Evolutionary conservation across 768 basidiomycete species (phyloP).

Genomic region (Leccinum olivaceopallidum): DNA sequence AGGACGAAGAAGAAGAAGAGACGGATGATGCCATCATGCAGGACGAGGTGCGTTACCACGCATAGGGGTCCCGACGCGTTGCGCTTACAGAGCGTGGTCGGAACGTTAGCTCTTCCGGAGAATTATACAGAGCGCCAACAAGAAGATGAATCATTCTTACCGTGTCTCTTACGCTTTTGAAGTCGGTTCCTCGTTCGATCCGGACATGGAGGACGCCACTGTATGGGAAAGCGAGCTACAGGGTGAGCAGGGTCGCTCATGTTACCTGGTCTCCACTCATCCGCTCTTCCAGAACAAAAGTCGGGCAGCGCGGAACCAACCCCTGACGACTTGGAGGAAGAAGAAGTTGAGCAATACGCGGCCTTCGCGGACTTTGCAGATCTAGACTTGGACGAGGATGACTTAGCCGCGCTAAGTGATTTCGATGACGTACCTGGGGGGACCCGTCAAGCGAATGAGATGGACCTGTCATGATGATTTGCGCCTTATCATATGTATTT

Average conservation of each 20-base stretch:
- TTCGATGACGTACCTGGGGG: constrained; percentile 16
- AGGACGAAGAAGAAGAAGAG: constrained; percentile 52
- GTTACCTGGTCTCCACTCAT: constrained; percentile 5
- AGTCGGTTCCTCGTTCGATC: constrained; percentile 78
- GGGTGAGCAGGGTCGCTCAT: constrained; percentile 32
- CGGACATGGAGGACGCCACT: constrained; percentile 61
- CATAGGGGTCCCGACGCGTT: constrained; percentile 2
- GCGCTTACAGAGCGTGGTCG: constrained; percentile 10
- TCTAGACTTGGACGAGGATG: constrained; percentile 28
- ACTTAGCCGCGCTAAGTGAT: constrained; percentile 22
- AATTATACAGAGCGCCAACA: constrained; percentile 56
- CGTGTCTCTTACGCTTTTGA: constrained; percentile 64
- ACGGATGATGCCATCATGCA: constrained; percentile 60
- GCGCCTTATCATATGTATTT: background rate
- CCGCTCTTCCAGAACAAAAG: constrained; percentile 1
- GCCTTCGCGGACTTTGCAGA: constrained; percentile 50
- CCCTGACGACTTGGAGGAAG: constrained; percentile 53
- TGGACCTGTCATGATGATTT: constrained; percentile 28
- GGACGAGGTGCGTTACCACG: constrained; percentile 48
- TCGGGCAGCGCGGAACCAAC: constrained; percentile 24
- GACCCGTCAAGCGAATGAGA: constrained; percentile 15
- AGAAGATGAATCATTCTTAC: constrained; percentile 53
- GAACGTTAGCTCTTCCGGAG: constrained; percentile 59
- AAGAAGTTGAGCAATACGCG: constrained; percentile 40
- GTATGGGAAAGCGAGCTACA: constrained; percentile 60